Base-by-base conservation (phyloP, 352 stramenopile genomes). In the Pelagophyceae sp. region DNA sequence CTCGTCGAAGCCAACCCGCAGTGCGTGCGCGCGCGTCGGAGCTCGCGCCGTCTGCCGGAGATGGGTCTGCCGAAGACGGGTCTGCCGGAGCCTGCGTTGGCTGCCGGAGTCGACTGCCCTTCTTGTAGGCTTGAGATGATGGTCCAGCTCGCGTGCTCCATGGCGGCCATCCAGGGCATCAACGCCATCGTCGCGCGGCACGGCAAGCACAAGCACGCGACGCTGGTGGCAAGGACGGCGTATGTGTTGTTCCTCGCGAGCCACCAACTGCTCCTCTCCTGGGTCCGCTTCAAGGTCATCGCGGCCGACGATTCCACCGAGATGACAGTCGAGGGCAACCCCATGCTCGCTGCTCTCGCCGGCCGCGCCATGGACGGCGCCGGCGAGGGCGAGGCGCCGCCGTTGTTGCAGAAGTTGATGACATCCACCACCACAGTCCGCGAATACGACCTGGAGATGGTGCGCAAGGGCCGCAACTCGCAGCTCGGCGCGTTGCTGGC, bases 381-480 rank as follows among this genome's bases (percentile, higher is more conserved):
- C 29, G 3, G 11, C 35, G 37, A 33, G 35, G 45, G 45, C 45
- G 45, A 54, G 11, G 45, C 45, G 45, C 45, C 45, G 45, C 45
- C 45, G 11, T 31, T 74, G 17, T 2, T 74, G 15, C 35, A 27
- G 2, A 50, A 50, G 67, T 37, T 74, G 35, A 3, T 37, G 15
- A 31, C 67, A 3, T 11, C 15, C 17, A 37, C 51, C 15, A 74
- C 67, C 35, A 74, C 67, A 23, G 33, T 74, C 33, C 19, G 38
- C 20, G 67, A 51, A 33, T 74, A 74, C 67, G 67, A 74, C 67
- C 67, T 74, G 19, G 67, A 74, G 17, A 74, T 74, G 67, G n/a
- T 74, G 23, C 0, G 1, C 17, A 74, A 74, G 67, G 67, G 67
- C 35, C 19, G 67, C 20, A 51, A 32, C 35, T 51, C 67, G 15